A percentile compares a stretch with the other conserved stretches of the same genome.
These are phyloP conservation scores for Oryza australiensis DNA, from an alignment of 176 grass and related monocot genomes.

Conservation along the genomic window DNA sequence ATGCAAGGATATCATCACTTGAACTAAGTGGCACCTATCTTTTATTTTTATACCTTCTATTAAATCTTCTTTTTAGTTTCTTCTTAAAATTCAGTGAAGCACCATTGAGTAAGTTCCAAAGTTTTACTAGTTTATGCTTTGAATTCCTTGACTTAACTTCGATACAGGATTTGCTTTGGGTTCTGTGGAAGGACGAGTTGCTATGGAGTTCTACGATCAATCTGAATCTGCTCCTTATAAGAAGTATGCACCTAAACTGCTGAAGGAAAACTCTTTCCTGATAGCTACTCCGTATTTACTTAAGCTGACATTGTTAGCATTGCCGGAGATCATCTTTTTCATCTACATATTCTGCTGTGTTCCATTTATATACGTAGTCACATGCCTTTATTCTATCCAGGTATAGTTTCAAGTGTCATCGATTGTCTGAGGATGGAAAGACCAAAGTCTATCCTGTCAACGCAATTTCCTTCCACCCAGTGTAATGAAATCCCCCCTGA, in stretches of 20 bases:
- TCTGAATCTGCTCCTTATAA: constrained; percentile 46
- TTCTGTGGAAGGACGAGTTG: constrained; percentile 59
- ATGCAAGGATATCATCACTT: not conserved
- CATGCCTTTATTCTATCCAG: not conserved
- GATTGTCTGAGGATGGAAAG: not conserved
- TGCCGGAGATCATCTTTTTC: not conserved
- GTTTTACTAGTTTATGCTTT: not conserved
- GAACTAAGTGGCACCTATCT: constrained; percentile 1
- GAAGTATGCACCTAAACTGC: constrained; percentile 40
- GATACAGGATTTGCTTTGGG: constrained; percentile 59
- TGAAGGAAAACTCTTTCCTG: no score
- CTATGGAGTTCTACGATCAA: constrained; percentile 69
- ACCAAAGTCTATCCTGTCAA: not conserved
- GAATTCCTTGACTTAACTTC: not conserved
- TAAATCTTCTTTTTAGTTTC: not conserved
- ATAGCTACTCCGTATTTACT: not conserved
- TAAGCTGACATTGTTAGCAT: not conserved
- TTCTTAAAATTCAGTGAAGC: not conserved
- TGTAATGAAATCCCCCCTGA: not conserved
- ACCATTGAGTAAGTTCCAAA: not conserved
- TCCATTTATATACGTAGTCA: not conserved
- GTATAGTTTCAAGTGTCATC: not conserved
- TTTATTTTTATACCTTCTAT: not conserved
- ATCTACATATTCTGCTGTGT: not conserved
- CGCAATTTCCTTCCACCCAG: not conserved